A percentile compares a stretch with the other conserved stretches of the same genome.
These are phyloP conservation scores for Excoecaria agallocha DNA, from an alignment of 345 rosid species.

Conservation along the genomic window DNA sequence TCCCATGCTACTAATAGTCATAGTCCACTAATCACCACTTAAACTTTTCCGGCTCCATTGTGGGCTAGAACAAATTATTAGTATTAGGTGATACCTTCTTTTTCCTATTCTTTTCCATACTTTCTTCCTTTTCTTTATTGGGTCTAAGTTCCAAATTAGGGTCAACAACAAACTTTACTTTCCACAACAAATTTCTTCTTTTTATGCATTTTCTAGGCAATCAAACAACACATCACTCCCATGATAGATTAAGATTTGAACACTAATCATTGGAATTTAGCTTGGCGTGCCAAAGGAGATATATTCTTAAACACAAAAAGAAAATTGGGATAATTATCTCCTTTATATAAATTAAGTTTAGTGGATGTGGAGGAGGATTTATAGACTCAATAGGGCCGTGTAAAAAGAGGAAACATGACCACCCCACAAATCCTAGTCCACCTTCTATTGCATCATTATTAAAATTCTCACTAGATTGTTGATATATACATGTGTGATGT, in stretches of 20 bases:
- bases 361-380: slow-evolving; percentile 4
- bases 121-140: not conserved
- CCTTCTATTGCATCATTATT: slow-evolving; percentile 7
- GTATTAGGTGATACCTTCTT: slow-evolving; percentile 3
- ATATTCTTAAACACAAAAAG: slow-evolving; percentile 15
- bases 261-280: slow-evolving; percentile 27
- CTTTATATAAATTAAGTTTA: not conserved
- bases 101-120: not conserved
- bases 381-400: slow-evolving; percentile 10
- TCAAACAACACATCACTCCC: slow-evolving; percentile 29
- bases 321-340: not conserved
- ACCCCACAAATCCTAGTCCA: slow-evolving; percentile 24
- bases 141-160: slow-evolving; percentile 13
- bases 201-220: slow-evolving; percentile 21
- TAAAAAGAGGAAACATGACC: slow-evolving; percentile 9
- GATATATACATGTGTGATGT: not conserved
- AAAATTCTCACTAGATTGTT: slow-evolving; percentile 22
- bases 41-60: slow-evolving; percentile 3
- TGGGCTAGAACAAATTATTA: slow-evolving; percentile 13
- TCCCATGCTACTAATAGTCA: not conserved
- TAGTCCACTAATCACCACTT: not conserved
- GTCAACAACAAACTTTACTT: slow-evolving; percentile 33
- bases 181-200: not conserved
- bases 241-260: slow-evolving; percentile 13
- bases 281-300: slow-evolving; percentile 28